Evolutionary conservation across 176 grass and related monocot genomes (phyloP).

Genomic region (Bonia amplexicaulis): DNA sequence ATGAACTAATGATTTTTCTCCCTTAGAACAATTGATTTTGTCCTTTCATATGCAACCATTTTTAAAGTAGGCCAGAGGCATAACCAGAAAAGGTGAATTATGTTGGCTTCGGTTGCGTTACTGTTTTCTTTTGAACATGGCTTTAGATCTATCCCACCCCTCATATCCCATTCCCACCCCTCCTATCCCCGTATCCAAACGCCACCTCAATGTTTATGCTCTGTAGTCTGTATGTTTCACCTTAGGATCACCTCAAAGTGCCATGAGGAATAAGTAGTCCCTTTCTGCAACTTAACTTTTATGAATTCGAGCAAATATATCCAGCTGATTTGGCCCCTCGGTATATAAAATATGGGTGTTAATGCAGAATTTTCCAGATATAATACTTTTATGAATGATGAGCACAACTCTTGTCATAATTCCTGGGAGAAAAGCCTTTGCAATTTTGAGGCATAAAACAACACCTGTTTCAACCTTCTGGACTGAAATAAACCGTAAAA

Average conservation of each 20-base stretch:
- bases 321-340: background rate
- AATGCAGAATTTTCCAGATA: background rate
- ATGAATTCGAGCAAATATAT: background rate
- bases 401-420: background rate
- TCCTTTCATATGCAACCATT: background rate
- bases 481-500: background rate
- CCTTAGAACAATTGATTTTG: background rate
- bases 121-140: background rate
- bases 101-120: background rate
- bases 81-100: background rate
- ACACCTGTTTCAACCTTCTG: background rate
- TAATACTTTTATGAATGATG: background rate
- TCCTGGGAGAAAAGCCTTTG: background rate
- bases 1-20: background rate
- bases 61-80: background rate
- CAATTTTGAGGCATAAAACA: background rate
- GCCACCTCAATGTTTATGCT: background rate
- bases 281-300: background rate
- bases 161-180: too few species aligned
- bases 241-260: background rate
- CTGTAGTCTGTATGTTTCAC: background rate
- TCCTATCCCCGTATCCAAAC: too few species aligned
- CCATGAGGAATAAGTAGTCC: background rate
- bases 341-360: background rate
- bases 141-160: too few species aligned